A percentile compares a stretch with the other conserved stretches of the same genome.
phyloP scores from a whole-genome alignment of 2,329 filamentous ascomycete genomes.

The Sporothrix globosa region DNA sequence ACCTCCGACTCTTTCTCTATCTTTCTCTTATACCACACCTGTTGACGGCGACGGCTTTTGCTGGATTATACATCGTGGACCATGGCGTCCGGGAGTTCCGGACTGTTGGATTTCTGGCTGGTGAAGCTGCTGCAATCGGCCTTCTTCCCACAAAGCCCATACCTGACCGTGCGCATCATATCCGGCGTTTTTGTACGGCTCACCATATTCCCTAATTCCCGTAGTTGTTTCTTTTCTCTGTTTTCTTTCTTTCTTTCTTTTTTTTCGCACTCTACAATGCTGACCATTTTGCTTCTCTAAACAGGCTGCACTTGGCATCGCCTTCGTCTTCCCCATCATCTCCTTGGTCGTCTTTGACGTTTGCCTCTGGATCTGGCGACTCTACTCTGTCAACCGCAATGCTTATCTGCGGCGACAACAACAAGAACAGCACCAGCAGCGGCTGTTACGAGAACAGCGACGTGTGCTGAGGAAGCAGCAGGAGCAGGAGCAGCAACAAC shows the following conservation, averaged over 20 bases:
- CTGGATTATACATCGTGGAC: not conserved
- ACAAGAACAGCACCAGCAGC: constrained; percentile 24
- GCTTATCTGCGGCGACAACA: constrained; percentile 23
- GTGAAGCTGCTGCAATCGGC: constrained; percentile 29
- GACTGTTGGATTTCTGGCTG: constrained; percentile 31
- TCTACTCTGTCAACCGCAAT: constrained; percentile 40
- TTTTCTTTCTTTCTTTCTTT: not conserved
- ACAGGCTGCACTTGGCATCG: constrained; percentile 51
- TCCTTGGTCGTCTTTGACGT: constrained; percentile 57
- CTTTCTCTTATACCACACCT: not conserved
- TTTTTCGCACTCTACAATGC: not conserved
- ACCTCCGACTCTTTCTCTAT: not conserved
- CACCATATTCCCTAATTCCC: not conserved
- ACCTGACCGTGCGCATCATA: constrained; percentile 33
- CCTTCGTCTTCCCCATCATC: constrained; percentile 53
- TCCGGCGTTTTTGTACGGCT: constrained; percentile 36
- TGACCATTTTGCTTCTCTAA: constrained; percentile 13
- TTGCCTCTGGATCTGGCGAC: constrained; percentile 57
- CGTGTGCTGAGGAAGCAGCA: constrained; percentile 3
- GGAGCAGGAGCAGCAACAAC: constrained; percentile 3
- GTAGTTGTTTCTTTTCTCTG: not conserved
- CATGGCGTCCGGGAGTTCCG: constrained; percentile 28
- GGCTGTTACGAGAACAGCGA: not conserved
- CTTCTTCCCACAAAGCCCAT: constrained; percentile 34
- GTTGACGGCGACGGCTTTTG: not conserved